Percentiles rank a stretch among this genome's conserved stretches.
Conservation (phyloP, 192 early-diverging fungal genomes). For the Podila horticola region DNA sequence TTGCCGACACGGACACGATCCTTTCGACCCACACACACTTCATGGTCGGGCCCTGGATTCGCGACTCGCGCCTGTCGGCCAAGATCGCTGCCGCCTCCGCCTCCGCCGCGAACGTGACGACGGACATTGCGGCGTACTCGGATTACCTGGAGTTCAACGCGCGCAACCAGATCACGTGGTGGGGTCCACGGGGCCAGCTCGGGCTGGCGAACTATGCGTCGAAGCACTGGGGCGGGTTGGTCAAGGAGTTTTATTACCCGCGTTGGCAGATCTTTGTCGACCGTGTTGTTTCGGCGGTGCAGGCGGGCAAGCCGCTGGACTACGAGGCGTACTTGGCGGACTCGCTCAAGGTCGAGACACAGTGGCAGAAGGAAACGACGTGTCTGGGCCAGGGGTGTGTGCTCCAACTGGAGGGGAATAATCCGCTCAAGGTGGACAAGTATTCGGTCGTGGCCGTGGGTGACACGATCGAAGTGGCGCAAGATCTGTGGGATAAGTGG, state of each 20-base stretch:
- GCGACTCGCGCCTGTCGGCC: constrained; percentile 16
- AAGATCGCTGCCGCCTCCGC: neutral
- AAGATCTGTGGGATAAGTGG: constrained; percentile 38
- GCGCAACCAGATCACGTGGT: constrained; percentile 44
- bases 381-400: constrained; percentile 13
- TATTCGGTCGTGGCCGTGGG: constrained; percentile 26
- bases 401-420: neutral
- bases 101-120: neutral
- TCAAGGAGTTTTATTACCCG: constrained; percentile 30
- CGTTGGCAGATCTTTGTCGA: constrained; percentile 41
- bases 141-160: constrained; percentile 41
- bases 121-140: constrained; percentile 1
- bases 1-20: neutral
- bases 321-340: constrained; percentile 16
- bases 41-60: constrained; percentile 22
- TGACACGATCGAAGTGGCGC: constrained; percentile 21
- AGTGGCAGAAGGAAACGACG: constrained; percentile 15
- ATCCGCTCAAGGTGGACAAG: neutral
- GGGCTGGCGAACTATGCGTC: constrained; percentile 26
- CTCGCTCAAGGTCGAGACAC: constrained; percentile 7
- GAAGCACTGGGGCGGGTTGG: constrained; percentile 37
- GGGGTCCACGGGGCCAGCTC: constrained; percentile 28
- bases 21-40: constrained; percentile 34
- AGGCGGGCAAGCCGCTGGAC: constrained; percentile 3
- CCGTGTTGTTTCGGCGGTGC: constrained; percentile 5